Conservation (phyloP, 805 yeast species). For the Starmerella bombicola region DNA sequence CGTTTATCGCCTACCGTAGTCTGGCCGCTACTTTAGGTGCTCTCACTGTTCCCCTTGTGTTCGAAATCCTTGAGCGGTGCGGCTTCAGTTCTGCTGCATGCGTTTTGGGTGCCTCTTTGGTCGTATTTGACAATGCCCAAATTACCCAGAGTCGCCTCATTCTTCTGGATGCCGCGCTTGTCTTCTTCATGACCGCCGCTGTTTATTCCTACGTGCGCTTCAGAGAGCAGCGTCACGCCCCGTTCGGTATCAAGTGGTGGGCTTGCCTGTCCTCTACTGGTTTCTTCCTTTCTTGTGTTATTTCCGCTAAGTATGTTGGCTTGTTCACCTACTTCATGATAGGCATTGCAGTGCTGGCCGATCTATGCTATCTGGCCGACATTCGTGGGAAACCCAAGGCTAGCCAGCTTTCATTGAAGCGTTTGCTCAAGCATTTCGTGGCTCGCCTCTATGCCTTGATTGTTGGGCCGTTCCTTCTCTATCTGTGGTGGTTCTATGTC, state of each 20-base stretch:
- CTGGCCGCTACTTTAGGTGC: conserved; percentile 80
- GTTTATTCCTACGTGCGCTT: conserved; percentile 60
- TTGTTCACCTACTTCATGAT: conserved; percentile 75
- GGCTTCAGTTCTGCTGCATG: conserved; percentile 64
- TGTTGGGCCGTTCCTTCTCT: conserved; percentile 56
- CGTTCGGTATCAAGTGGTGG: conserved; percentile 87
- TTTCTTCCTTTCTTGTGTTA: conserved; percentile 72
- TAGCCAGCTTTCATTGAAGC: conserved; percentile 24
- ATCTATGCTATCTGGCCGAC: conserved; percentile 47
- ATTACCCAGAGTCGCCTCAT: conserved; percentile 81
- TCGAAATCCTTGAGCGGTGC: conserved; percentile 63
- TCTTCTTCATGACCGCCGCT: conserved; percentile 80
- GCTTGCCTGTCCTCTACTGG: conserved; percentile 82
- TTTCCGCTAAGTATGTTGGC: conserved; percentile 96
- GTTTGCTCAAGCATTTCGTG: conserved; percentile 48
- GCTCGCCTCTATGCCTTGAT: conserved; percentile 56
- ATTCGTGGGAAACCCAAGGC: conserved; percentile 51
- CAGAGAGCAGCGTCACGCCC: conserved; percentile 44
- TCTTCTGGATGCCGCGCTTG: conserved; percentile 77
- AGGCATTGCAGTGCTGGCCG: conserved; percentile 80
- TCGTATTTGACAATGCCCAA: conserved; percentile 64
- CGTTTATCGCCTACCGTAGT: conserved; percentile 63
- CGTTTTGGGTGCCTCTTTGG: conserved; percentile 57
- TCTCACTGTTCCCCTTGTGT: conserved; percentile 74
- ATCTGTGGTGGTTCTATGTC: conserved; percentile 58